Evolutionary conservation across 2,329 filamentous ascomycete species (phyloP), one percentile per base, ranked within the genome.

Genomic region (Colletotrichum paranaense): DNA sequence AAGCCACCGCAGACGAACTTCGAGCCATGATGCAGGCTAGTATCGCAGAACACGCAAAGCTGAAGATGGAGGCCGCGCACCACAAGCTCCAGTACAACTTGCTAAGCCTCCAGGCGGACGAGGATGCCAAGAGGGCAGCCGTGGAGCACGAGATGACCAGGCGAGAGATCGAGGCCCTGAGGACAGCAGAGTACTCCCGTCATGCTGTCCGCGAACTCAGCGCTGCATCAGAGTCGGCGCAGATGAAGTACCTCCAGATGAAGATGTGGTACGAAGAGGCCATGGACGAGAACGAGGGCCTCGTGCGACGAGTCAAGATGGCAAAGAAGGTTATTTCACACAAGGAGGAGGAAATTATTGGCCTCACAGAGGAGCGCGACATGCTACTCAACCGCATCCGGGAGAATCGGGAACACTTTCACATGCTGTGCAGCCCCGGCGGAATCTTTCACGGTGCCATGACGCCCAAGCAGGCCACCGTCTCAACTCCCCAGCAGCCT

Each of bases 91-190:
- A 98, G 81, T 93, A 95, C 80, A 95, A 93, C 77, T 89, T 98
- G 79, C 88, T 97, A 32, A 92, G 90, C 64, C 92, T 98, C 76
- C 94, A 97, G 79, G 95, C 94, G 67, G 92, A 93, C 62, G 95
- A 97, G 77, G 93, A 95, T 35, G 90, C 94, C 11, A 95, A 97
- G 82, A 92, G 95, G 30, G 95, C 96, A 76, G 93, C 92, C 46
- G 95, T 98, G 5, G 96, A 98, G 82, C 93, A 97, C 78, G 94
- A 97, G 76, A 95, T 98, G 90, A 93, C 93, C n/a, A 91, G 94
- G 75, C 90, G 93, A 26, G 95, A 98, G 82, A 93, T 97, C 24
- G 94, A 98, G 74, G 94, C 95, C 14, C 86, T 98, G 32, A 93
- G 95, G 73, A 88, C 89, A 74, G 91, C 92, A 16, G 93, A 97